Conservation (phyloP, 345 rosid genomes). For the Populus ilicifolia region DNA sequence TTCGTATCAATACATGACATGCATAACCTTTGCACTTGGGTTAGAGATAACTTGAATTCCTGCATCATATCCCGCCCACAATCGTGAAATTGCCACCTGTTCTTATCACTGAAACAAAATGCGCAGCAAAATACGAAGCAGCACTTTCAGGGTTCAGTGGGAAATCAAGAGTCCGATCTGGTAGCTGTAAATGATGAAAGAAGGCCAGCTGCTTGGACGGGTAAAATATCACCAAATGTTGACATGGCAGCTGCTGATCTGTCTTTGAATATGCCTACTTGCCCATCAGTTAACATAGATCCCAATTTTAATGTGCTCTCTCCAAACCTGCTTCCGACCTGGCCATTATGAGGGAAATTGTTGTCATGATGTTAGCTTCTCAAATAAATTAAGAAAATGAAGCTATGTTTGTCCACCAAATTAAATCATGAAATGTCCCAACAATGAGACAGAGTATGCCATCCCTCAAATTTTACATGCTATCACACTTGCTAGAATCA, state of each 20-base stretch:
- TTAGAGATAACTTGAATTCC: neutral
- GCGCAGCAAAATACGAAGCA: neutral
- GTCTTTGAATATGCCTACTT: conserved; percentile 95
- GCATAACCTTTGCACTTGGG: neutral
- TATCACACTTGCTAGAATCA: neutral
- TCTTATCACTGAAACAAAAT: neutral
- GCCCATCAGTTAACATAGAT: conserved; percentile 89
- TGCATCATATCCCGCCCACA: neutral
- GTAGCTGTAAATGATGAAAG: conserved; percentile 89
- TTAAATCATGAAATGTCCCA: neutral
- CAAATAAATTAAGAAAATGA: conserved; percentile 4
- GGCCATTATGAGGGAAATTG: conserved; percentile 17
- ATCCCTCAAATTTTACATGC: neutral
- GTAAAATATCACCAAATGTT: conserved; percentile 91
- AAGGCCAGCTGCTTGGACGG: conserved; percentile 91
- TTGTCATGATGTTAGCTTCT: conserved; percentile 2
- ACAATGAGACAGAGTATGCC: neutral
- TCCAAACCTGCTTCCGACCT: conserved; percentile 96
- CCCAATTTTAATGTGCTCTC: conserved; percentile 95
- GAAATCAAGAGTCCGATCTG: conserved; percentile 35
- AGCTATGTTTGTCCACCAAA: neutral
- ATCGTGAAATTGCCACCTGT: neutral
- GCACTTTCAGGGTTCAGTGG: neutral
- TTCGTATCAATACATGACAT: neutral
- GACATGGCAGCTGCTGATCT: conserved; percentile 96